phyloP scores from a whole-genome alignment of 31 red algal genomes.

The Asparagopsis taxiformis region DNA sequence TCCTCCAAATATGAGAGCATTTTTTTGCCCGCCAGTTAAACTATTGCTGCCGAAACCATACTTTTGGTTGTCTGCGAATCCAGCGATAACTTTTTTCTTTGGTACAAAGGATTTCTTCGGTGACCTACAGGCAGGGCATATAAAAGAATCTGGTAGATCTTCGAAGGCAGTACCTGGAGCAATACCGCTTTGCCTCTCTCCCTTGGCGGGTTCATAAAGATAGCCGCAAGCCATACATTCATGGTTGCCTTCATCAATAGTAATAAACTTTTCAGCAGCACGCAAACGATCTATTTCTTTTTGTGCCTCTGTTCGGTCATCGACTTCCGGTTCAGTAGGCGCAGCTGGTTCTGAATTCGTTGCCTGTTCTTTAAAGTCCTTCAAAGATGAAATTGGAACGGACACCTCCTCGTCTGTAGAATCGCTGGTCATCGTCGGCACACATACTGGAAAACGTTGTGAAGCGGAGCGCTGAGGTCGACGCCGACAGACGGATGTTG shows the following conservation, averaged over 20 bases:
- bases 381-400: neutral
- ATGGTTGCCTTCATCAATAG: constrained; percentile 71
- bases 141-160: constrained; percentile 60
- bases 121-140: constrained; percentile 71
- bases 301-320: constrained; percentile 40
- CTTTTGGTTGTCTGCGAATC: constrained; percentile 89
- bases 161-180: constrained; percentile 56
- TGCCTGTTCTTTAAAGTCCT: neutral
- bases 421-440: no score
- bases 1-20: constrained; percentile 79
- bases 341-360: neutral
- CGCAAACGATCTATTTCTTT: constrained; percentile 80
- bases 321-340: constrained; percentile 12
- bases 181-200: constrained; percentile 53
- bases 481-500: no score
- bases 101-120: constrained; percentile 56
- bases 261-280: constrained; percentile 93
- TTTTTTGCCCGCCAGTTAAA: constrained; percentile 81
- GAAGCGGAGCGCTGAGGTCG: no score
- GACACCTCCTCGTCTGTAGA: neutral
- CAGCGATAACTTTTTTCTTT: constrained; percentile 85
- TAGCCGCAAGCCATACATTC: constrained; percentile 77
- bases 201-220: constrained; percentile 71
- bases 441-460: no score
- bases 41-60: constrained; percentile 88